Base-by-base conservation (phyloP, 345 rosid genomes). In the Kandelia obovata region DNA sequence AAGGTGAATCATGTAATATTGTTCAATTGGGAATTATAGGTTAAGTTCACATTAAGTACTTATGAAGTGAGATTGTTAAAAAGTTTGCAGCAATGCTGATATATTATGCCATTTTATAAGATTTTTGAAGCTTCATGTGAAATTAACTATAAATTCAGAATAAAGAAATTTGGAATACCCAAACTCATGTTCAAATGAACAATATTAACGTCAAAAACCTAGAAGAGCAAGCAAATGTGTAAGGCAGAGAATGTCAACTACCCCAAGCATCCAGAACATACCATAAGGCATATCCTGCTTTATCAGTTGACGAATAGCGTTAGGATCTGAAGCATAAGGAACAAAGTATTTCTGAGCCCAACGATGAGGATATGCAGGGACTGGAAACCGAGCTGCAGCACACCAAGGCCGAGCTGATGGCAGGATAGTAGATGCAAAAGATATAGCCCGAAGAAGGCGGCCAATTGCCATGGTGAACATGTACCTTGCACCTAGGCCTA, bases 361-460 rank as follows among this genome's bases (percentile, higher is more conserved):
- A 7, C 5, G 72, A 82, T 94, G 97, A 73, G 96, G 98, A 59
- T 94, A 78, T 52, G 86, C 65, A 20, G 97, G 97, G 11, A 88
- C 83, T 26, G 53, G 70, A 76, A 82, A 94, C 60, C 98, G 89
- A 20, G 86, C 58, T 37, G 83, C 71, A 73, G 95, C 96, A 67
- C 98, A 94, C 98, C 98, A 91, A 39, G 98, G 96, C 58, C 97
- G 81, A 46, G 96, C 86, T 72, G 98, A 94, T 66, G 97, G 98
- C 58, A 94, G 81, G 78, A 91, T 89, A 21, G 98, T 94, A 13
- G 98, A 89, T 25, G 80, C 81, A 69, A 94, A 94, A 63, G 90
- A 85, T 75, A 94, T 80, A 56, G 98, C 89, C 67, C 97, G 88
- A 73, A 94, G 91, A 73, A 94, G 88, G 66, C 96, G 98, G 39